Percentiles rank a stretch among this genome's conserved stretches.
Conservation (phyloP, 1,284 basidiomycete species). For the Apiotrichum sp. region DNA sequence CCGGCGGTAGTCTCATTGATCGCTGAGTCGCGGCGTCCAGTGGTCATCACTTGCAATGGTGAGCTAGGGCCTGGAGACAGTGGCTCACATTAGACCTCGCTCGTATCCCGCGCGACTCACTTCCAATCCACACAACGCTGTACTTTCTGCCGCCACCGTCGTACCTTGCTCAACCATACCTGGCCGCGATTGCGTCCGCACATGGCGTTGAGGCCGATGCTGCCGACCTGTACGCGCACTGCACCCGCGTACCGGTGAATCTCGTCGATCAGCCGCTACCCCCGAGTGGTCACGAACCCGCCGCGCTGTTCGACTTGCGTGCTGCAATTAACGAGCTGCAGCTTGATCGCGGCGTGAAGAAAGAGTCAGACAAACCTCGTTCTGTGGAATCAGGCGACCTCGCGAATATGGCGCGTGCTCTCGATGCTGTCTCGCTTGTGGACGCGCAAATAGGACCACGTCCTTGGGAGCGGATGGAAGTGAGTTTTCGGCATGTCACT, state of each 20-base stretch:
- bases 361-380: background rate
- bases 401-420: background rate
- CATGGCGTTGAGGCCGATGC: conserved; percentile 10
- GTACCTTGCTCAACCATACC: conserved; percentile 61
- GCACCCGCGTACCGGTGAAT: conserved; percentile 25
- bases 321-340: conserved; percentile 58
- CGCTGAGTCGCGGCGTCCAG: conserved; percentile 70
- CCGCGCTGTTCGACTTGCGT: conserved; percentile 55
- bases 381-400: background rate
- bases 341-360: conserved; percentile 38
- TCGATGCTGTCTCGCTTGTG: conserved; percentile 46
- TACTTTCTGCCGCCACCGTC: conserved; percentile 59
- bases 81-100: conserved; percentile 55
- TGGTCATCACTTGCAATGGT: conserved; percentile 92
- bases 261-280: conserved; percentile 42
- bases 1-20: conserved; percentile 71
- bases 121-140: conserved; percentile 72
- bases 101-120: conserved; percentile 61
- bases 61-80: conserved; percentile 31
- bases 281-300: conserved; percentile 45
- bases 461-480: conserved; percentile 48
- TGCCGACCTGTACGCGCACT: conserved; percentile 31
- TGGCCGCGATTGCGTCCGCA: conserved; percentile 54
- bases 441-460: conserved; percentile 54
- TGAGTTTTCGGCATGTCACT: conserved; percentile 28